Evolutionary conservation across 495 filamentous ascomycete species (phyloP), one percentile per base, ranked within the genome.

Genomic region (Podospora didyma): DNA sequence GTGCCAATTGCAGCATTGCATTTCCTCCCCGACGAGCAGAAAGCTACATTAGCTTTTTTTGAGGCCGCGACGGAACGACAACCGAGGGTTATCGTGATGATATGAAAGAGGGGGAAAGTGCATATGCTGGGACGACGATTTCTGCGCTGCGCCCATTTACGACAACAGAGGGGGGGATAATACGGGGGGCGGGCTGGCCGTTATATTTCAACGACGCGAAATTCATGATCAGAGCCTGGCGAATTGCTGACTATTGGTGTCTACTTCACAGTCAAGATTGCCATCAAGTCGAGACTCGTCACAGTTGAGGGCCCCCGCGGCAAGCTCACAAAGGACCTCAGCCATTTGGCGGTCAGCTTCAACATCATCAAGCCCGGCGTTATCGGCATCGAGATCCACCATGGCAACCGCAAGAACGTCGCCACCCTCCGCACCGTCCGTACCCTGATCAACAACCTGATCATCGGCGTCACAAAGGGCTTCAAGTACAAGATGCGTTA

Each of bases 401-500:
- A 98, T 78, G 94, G 94, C 74, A 81, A 83, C 68, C 92, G 94
- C 75, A 98, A 98, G 85, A 92, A 90, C 73, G 87, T 98, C 69
- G 94, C 94, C 74, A 89, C 94, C 59, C 90, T 98, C 71, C 93
- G 94, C 68, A 98, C 94, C 67, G 94, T 98, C 85, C 89, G 89
- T 67, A 91, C 92, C 55, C 68, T 97, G 75, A 96, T 98, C 82
- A 89, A 94, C 84, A 98, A 98, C 86, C 67, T 98, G 75, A 89
- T 97, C 78, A 87, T 90, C 72, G 94, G 94, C 76, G 94, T 98
- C 59, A 98, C 95, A 71, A 92, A 89, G 80, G 94, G 94, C 60
- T 98, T 89, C 89, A 93, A 93, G 82, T 98, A 98, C 89, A 98
- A 97, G 89, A 97, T 98, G 94, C 89, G 94, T 64, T 98, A 98